Evolutionary conservation across 2,329 filamentous ascomycete genomes (phyloP).

Genomic region (Pezizomycotina sp.): DNA sequence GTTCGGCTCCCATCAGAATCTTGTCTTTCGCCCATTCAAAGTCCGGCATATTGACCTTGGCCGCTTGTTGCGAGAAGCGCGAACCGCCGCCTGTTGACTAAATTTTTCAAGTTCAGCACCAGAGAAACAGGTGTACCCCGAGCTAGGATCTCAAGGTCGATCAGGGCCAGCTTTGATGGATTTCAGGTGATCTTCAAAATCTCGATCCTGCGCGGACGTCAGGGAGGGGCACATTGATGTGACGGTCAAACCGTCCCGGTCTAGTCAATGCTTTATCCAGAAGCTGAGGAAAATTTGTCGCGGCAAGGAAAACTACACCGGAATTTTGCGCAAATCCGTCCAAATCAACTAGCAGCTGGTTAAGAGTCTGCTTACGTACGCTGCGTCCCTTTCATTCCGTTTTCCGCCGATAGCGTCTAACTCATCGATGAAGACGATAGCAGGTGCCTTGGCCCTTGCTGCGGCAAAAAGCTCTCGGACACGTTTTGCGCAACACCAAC

Average conservation of each 20-base stretch:
- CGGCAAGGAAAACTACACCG: conserved; percentile 86
- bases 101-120: conserved; percentile 94
- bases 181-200: conserved; percentile 86
- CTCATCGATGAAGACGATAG: conserved; percentile 93
- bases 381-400: conserved; percentile 78
- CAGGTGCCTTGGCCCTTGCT: conserved; percentile 69
- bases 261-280: conserved; percentile 89
- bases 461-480: conserved; percentile 81
- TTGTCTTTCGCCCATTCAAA: conserved; percentile 98
- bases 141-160: conserved; percentile 64
- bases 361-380: conserved; percentile 91
- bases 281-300: conserved; percentile 87
- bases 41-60: conserved; percentile 57
- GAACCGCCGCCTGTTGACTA: conserved; percentile 87
- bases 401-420: conserved; percentile 88
- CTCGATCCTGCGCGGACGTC: conserved; percentile 79
- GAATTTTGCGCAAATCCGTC: conserved; percentile 93
- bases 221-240: conserved; percentile 72
- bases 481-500: conserved; percentile 90
- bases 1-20: conserved; percentile 91
- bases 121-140: conserved; percentile 75
- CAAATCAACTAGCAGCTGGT: conserved; percentile 88
- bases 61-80: conserved; percentile 72
- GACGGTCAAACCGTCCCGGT: conserved; percentile 88
- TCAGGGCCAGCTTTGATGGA: conserved; percentile 68